phyloP scores from a whole-genome alignment of 2,329 filamentous ascomycete species.

The Calonectria honghensis region DNA sequence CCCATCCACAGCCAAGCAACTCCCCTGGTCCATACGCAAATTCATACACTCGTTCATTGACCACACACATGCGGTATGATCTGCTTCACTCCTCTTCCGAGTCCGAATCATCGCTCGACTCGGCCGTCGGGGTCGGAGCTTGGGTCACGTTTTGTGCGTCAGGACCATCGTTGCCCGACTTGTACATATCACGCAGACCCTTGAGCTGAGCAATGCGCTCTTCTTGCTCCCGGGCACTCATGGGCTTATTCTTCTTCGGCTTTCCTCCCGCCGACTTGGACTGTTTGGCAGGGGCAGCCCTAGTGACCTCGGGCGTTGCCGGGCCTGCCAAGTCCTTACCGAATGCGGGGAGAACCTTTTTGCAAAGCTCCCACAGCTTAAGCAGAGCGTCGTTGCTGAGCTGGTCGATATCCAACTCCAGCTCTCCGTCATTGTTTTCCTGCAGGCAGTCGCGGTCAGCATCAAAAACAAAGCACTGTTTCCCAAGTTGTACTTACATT shows the following conservation, averaged over 20 bases:
- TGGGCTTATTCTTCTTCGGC: constrained; percentile 84
- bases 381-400: constrained; percentile 73
- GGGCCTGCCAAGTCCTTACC: constrained; percentile 58
- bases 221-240: constrained; percentile 82
- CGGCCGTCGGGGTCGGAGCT: constrained; percentile 56
- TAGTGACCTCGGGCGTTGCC: constrained; percentile 56
- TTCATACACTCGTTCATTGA: constrained; percentile 52
- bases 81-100: constrained; percentile 67
- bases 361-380: constrained; percentile 70
- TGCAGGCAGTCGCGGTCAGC: constrained; percentile 51
- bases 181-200: constrained; percentile 69
- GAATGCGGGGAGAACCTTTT: constrained; percentile 65
- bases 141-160: constrained; percentile 54
- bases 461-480: not conserved
- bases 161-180: constrained; percentile 58
- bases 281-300: constrained; percentile 56
- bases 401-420: constrained; percentile 76
- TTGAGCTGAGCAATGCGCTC: constrained; percentile 77
- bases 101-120: constrained; percentile 67
- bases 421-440: constrained; percentile 76
- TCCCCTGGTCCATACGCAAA: constrained; percentile 49
- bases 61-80: constrained; percentile 12
- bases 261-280: constrained; percentile 62
- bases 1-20: constrained; percentile 48
- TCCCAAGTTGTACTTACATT: constrained; percentile 74